phyloP scores from a whole-genome alignment of 768 basidiomycete species.

The Scleroderma bovista region DNA sequence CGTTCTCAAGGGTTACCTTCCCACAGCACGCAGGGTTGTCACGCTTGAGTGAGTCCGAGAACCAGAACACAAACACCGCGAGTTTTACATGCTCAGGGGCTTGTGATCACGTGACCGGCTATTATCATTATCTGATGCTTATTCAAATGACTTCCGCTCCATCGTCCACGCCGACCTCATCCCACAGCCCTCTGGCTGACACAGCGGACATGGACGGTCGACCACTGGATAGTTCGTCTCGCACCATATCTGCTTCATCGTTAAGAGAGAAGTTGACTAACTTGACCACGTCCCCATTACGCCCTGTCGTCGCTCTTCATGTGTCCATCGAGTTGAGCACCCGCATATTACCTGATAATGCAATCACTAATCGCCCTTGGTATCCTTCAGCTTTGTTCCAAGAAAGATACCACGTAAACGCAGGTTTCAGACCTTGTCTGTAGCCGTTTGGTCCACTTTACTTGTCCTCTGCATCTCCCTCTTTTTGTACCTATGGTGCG shows the following conservation, averaged over 20 bases:
- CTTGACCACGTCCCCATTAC: slow-evolving; percentile 51
- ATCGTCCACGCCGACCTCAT: neutral
- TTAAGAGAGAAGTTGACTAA: slow-evolving; percentile 60
- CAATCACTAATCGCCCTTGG: neutral
- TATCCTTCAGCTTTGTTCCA: slow-evolving; percentile 65
- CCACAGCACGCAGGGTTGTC: no score
- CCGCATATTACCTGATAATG: neutral
- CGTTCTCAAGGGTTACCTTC: no score
- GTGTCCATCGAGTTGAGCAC: slow-evolving; percentile 67
- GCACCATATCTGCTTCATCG: slow-evolving; percentile 55
- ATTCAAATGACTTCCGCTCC: no score
- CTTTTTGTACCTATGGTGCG: slow-evolving; percentile 83
- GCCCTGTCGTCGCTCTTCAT: slow-evolving; percentile 60
- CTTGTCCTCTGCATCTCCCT: slow-evolving; percentile 59
- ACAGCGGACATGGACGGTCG: slow-evolving; percentile 29
- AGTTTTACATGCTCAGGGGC: no score
- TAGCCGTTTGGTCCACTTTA: slow-evolving; percentile 83
- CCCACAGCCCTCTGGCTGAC: neutral
- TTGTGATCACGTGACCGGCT: no score
- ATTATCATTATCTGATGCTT: no score
- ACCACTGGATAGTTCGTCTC: slow-evolving; percentile 33
- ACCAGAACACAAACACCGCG: slow-evolving; percentile 68
- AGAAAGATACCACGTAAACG: slow-evolving; percentile 81
- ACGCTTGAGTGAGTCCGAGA: no score
- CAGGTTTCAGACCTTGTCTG: slow-evolving; percentile 82